Evolutionary conservation across 2,329 filamentous ascomycete species (phyloP).

Genomic region (Neocucurbitaria cava): DNA sequence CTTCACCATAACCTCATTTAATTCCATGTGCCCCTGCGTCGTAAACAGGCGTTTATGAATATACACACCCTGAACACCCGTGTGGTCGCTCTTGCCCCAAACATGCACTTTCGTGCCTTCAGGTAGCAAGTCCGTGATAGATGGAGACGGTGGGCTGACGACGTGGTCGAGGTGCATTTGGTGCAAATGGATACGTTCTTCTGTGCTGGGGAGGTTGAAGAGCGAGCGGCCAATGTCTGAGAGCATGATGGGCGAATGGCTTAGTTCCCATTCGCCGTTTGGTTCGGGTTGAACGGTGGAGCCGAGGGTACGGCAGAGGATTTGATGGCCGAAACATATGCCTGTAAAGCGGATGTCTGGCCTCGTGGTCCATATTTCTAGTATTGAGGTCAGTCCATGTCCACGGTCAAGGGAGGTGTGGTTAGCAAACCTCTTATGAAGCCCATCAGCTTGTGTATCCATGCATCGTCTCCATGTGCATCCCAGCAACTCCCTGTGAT

Average conservation of each 20-base stretch:
- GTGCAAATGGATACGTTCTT: constrained; percentile 50
- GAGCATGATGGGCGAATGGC: constrained; percentile 52
- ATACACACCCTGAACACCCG: constrained; percentile 55
- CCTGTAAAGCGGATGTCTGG: constrained; percentile 60
- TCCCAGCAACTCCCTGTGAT: constrained; percentile 59
- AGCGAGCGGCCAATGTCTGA: constrained; percentile 51
- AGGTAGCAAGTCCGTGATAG: constrained; percentile 30
- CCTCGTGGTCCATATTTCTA: constrained; percentile 59
- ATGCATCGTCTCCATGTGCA: constrained; percentile 54
- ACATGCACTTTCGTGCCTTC: constrained; percentile 56
- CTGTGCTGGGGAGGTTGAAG: constrained; percentile 44
- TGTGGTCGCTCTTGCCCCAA: constrained; percentile 56
- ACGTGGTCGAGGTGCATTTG: constrained; percentile 59
- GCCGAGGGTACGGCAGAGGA: constrained; percentile 54
- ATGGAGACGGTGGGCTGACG: constrained; percentile 38
- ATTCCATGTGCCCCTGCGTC: constrained; percentile 56
- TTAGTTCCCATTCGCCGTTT: constrained; percentile 56
- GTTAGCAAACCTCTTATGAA: constrained; percentile 55
- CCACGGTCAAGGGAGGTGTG: too few species aligned
- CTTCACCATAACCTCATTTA: constrained; percentile 56
- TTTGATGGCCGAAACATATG: constrained; percentile 59
- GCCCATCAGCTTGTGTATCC: constrained; percentile 52
- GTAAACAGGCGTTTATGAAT: constrained; percentile 56
- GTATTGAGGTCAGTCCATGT: constrained; percentile 4
- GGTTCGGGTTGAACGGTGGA: constrained; percentile 47